A percentile compares a stretch with the other conserved stretches of the same genome.
Conservation (phyloP, 257 asterid genomes). For the Solanum phureja region DNA sequence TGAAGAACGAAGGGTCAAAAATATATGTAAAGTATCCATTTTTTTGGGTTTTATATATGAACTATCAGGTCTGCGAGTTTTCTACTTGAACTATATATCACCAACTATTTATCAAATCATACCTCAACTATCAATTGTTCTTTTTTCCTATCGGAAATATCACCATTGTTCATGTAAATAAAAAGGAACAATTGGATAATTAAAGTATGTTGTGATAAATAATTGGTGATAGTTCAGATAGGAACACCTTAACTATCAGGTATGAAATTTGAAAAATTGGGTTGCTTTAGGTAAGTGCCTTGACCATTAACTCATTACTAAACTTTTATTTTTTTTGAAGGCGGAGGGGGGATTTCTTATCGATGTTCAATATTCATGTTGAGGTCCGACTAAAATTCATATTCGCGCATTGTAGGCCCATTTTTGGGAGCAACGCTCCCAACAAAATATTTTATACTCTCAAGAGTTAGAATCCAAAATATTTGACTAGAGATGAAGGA, state of each 20-base stretch:
- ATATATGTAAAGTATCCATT: too few species aligned
- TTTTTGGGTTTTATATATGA: neutral
- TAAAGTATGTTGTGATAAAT: too few species aligned
- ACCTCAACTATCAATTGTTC: neutral
- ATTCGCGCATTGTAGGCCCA: neutral
- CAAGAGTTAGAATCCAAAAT: neutral
- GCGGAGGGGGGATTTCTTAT: neutral
- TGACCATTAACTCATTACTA: neutral
- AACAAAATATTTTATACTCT: neutral
- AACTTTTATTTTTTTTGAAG: neutral
- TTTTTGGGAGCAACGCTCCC: neutral
- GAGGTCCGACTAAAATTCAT: neutral
- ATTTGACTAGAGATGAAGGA: rapidly evolving
- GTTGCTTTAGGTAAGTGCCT: too few species aligned
- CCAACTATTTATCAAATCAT: too few species aligned
- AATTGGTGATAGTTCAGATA: neutral
- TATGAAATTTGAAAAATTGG: too few species aligned
- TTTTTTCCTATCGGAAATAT: too few species aligned
- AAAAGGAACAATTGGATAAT: too few species aligned
- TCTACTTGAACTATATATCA: too few species aligned
- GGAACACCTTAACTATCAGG: too few species aligned
- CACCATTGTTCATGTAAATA: too few species aligned
- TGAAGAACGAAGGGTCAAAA: neutral
- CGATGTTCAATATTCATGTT: neutral
- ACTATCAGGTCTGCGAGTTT: too few species aligned